Evolutionary conservation across 164 flowering plant genomes (phyloP), one percentile per base, ranked within the genome.

Genomic region (Kalanchoe fedtschenkoi): DNA sequence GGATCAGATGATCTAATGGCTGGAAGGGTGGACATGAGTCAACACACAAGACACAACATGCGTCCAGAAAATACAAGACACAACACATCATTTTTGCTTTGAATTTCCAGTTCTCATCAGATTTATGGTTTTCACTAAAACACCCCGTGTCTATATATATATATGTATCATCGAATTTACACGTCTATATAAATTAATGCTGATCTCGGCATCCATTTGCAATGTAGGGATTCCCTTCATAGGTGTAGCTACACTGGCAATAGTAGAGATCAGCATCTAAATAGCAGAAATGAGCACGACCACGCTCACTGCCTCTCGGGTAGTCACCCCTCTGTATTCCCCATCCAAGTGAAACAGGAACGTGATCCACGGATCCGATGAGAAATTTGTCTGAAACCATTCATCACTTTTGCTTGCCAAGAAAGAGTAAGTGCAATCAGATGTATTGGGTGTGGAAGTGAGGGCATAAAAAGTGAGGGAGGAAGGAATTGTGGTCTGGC

Each of bases 151-250:
- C 9, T n/a, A 19, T 39, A 15, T n/a, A n/a, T n/a, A n/a, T n/a
- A n/a, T n/a, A n/a, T n/a, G n/a, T n/a, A n/a, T n/a, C n/a, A n/a
- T n/a, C 10, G n/a, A n/a, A n/a, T n/a, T n/a, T n/a, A n/a, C n/a
- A n/a, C n/a, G n/a, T n/a, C n/a, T n/a, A n/a, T n/a, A n/a, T n/a
- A n/a, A n/a, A n/a, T n/a, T n/a, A n/a, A n/a, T n/a, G n/a, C n/a
- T 3, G 38, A 61, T 51, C 51, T 38, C 15, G 4, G 35, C 63
- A 61, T 19, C 51, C 63, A 41, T 41, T 6, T n/a, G 53, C 26
- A 16, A 55, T 24, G 13, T 64, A 64, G 10, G 66, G 66, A 38
- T 54, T 64, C 33, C 60, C 51, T 54, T 54, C 60, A 14, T 64
- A 16, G 13, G 43, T 1, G 33, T 8, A 29, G 9, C 7, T 8